Base-by-base conservation (phyloP, 805 yeast genomes). In the Candida argentea region DNA sequence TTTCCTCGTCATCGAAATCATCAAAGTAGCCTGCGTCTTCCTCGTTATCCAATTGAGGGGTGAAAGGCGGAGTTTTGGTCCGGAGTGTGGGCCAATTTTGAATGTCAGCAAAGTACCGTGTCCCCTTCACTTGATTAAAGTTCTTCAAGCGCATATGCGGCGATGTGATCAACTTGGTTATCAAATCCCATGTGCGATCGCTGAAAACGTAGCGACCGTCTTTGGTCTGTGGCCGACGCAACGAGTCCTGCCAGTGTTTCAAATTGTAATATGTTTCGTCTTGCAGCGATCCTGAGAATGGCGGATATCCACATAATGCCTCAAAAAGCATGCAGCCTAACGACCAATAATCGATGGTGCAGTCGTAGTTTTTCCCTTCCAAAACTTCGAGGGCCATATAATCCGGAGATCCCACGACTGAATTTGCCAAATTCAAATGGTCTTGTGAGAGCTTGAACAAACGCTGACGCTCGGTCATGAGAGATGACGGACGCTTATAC, bases 21-120 rank as follows among this genome's bases (percentile, higher is more conserved):
- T 91, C 99, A 50, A 91, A 91, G 57, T 91, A 91, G 1, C 99
- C 99, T 0, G 97, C 97, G 57, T 91, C 99, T 37, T 86, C 91
- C 46, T 91, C 99, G 35, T 86, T 83, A 49, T 91, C 97, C 38
- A 91, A 66, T 44, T 93, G 95, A 3, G 99, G 99, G 12, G 91
- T 82, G 53, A 91, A 91, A 20, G 99, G 99, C 4, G 99, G 96
- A 14, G 77, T 67, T 35, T 75, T 67, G 18, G 54, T 58, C 46
- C 95, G 69, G 40, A 91, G 54, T 7, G 57, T 57, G 5, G 67
- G 72, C 78, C 94, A 89, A 46, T 83, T 78, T 3, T 31, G 30
- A 16, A 85, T 73, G 43, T 89, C 97, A 16, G 73, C 59, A 44
- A 89, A 91, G 56, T 91, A 89, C 6, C 80, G 67, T 68, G 80